Percentiles rank a stretch among this genome's conserved stretches.
Conservation (phyloP, 179 eudicot species). For the Amaranthus tricolor region DNA sequence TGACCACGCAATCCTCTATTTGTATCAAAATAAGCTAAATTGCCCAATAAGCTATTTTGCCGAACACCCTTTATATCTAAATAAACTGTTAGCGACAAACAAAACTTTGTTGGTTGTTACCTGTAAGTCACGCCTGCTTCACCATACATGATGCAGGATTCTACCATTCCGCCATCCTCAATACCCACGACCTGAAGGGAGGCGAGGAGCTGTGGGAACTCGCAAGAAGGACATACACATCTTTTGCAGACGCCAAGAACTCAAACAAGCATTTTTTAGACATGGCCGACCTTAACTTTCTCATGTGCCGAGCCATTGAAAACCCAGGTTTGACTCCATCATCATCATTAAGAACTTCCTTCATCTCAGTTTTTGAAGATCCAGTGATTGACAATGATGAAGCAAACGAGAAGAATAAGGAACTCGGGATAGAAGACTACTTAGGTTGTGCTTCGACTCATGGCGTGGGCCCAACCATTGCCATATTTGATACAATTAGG, state of each 20-base stretch:
- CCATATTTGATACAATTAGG: conserved; percentile 68
- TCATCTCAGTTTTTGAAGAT: conserved; percentile 79
- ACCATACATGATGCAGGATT: conserved; percentile 47
- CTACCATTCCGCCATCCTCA: conserved; percentile 78
- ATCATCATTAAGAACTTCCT: conserved; percentile 65
- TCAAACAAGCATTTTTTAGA: conserved; percentile 75
- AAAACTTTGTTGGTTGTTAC: background rate
- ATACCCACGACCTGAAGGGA: conserved; percentile 66
- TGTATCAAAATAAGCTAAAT: too few species aligned
- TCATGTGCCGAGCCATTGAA: conserved; percentile 86
- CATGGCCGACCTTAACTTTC: conserved; percentile 83
- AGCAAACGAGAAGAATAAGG: conserved; percentile 26
- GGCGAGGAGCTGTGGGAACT: conserved; percentile 74
- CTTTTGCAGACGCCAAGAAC: conserved; percentile 54
- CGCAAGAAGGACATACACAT: conserved; percentile 50
- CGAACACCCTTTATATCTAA: too few species aligned
- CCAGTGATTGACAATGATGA: conserved; percentile 50
- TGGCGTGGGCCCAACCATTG: conserved; percentile 77
- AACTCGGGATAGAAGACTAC: conserved; percentile 60
- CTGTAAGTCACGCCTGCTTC: background rate
- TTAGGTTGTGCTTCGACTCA: conserved; percentile 79
- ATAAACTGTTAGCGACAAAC: background rate
- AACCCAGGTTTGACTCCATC: conserved; percentile 88
- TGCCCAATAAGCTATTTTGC: too few species aligned
- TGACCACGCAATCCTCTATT: too few species aligned